Conservation (phyloP, 2,329 filamentous ascomycete genomes). For the Cercospora canescens region DNA sequence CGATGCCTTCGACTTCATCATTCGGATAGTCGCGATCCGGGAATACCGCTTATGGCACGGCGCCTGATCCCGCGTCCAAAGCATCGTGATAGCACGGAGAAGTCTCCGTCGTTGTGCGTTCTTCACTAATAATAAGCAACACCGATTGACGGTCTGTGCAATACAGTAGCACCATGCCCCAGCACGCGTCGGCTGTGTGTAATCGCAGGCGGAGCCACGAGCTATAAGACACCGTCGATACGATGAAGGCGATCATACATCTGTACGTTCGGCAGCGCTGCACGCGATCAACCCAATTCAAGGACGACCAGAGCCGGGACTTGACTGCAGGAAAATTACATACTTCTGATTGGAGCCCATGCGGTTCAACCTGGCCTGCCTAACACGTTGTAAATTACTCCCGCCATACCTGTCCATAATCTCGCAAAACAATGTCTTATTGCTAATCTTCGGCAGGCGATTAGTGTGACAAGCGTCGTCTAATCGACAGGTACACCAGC, state of each 20-base stretch:
- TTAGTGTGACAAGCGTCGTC: not conserved
- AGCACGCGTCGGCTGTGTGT: not conserved
- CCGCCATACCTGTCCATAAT: not conserved
- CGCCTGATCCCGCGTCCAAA: not conserved
- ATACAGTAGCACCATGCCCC: not conserved
- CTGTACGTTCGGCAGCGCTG: not conserved
- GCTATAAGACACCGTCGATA: not conserved
- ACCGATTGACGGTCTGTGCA: not conserved
- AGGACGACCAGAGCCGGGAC: not conserved
- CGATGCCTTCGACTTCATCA: too few relatives aligned
- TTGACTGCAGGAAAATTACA: not conserved
- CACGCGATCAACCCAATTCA: not conserved
- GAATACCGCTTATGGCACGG: not conserved
- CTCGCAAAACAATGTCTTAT: not conserved
- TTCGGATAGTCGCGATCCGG: too few relatives aligned
- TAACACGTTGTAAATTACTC: not conserved
- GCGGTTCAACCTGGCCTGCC: not conserved
- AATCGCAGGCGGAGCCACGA: not conserved
- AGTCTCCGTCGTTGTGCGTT: not conserved
- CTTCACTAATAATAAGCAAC: not conserved
- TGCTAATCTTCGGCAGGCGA: not conserved
- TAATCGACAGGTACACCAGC: not conserved
- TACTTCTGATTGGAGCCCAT: not conserved
- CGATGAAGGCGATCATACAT: not conserved
- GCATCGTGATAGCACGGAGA: not conserved